Evolutionary conservation across 495 filamentous ascomycete species (phyloP).

Genomic region (Hypoxylon subgilvum): DNA sequence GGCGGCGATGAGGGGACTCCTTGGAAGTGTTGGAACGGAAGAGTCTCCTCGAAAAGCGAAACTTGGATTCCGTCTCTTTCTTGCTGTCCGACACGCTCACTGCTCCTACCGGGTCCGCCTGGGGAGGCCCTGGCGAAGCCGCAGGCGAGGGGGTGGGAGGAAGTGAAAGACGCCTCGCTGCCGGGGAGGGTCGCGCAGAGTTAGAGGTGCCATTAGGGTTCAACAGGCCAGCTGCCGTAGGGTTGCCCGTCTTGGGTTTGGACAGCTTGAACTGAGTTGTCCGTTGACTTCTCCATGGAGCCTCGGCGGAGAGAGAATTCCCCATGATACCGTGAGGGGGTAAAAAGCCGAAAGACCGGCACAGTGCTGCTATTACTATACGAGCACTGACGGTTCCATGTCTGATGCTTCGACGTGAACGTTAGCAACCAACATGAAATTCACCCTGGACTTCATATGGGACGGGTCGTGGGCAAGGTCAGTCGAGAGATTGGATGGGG

Average conservation of each 20-base stretch:
- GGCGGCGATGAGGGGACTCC: slow-evolving; percentile 5
- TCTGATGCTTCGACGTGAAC: slow-evolving; percentile 33
- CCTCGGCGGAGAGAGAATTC: slow-evolving; percentile 53
- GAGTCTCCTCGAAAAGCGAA: slow-evolving; percentile 22
- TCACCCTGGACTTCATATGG: slow-evolving; percentile 15
- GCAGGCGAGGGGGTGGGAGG: slow-evolving; percentile 27
- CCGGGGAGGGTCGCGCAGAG: slow-evolving; percentile 18
- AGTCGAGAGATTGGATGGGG: background rate
- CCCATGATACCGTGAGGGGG: slow-evolving; percentile 46
- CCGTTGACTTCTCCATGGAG: slow-evolving; percentile 42
- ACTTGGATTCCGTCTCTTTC: slow-evolving; percentile 10
- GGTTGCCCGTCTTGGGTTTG: slow-evolving; percentile 53
- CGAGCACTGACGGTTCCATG: slow-evolving; percentile 51
- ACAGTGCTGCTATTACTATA: slow-evolving; percentile 45
- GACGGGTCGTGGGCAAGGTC: background rate
- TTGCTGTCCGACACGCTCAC: background rate
- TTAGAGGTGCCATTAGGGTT: slow-evolving; percentile 45
- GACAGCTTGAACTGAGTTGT: slow-evolving; percentile 55
- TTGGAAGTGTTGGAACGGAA: slow-evolving; percentile 33
- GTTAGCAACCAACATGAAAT: slow-evolving; percentile 25
- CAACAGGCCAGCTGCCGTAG: slow-evolving; percentile 54
- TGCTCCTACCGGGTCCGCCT: slow-evolving; percentile 3
- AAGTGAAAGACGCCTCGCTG: slow-evolving; percentile 43
- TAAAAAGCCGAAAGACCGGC: slow-evolving; percentile 36
- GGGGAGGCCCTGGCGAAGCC: slow-evolving; percentile 19